Base-by-base conservation (phyloP, 2,329 filamentous ascomycete species). In the Beauveria bassiana region DNA sequence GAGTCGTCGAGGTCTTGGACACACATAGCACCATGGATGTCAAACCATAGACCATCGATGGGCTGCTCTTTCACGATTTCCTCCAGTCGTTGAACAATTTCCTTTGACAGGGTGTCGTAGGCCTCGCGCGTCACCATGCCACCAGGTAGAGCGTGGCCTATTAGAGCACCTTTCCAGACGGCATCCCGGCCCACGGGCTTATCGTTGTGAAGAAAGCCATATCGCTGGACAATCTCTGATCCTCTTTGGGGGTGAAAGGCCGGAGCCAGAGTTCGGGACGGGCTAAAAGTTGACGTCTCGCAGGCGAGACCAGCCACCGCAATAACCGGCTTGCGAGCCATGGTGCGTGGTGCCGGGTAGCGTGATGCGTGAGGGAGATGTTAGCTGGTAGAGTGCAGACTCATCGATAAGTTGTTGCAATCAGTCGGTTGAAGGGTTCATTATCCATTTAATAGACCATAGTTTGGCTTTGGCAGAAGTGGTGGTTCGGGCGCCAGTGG, bases 11-110 rank as follows among this genome's bases (percentile, higher is more conserved):
- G 59, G 0, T 70, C 78, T 42, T 81, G 77, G 1, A 83, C 80
- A 50, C 76, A 79, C 80, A 83, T 83, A 4, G 81, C 81, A 16
- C 81, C 81, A 64, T 83, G 81, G 34, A 83, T 83, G 63, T 83
- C 80, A 61, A 81, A 80, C 80, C 80, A 83, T 8, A 83, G 66
- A 1, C 81, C 81, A 57, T 82, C 75, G 2, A 82, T 61, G 0
- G 65, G 64, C 9, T 66, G 63, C 22, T 67, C 67, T 0, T 68
- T 65, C 0, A 71, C 69, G n/a, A 81, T 76, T 0, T 66, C 66
- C 0, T 58, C 43, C 16, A 83, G 72, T 0, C 77, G 74, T 1
- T 65, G 51, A 0, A 78, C 50, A 1, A 80, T 77, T 61, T 80
- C 78, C 0, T 24, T 65, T 0, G 75, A 71, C 6, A 83, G 72